Evolutionary conservation across 2,329 filamentous ascomycete genomes (phyloP).

Genomic region (Ophiostoma perfectum): DNA sequence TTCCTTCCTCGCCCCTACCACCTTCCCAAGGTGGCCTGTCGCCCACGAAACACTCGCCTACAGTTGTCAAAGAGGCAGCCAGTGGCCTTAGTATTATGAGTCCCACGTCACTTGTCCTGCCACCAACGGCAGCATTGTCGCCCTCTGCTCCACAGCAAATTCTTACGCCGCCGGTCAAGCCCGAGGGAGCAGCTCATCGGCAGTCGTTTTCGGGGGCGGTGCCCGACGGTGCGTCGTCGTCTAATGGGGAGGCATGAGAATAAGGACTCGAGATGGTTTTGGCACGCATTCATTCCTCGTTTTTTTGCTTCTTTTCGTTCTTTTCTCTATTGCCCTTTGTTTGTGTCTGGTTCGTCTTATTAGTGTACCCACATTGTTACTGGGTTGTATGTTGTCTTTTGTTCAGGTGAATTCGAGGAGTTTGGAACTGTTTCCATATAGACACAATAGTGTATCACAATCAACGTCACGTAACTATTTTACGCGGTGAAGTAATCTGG

Average conservation of each 20-base stretch:
- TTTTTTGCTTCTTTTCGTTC: not conserved
- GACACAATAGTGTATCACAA: no score
- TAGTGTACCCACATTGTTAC: no score
- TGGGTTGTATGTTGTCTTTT: no score
- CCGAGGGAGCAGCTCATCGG: slow-evolving; percentile 33
- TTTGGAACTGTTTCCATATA: no score
- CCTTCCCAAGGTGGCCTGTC: slow-evolving; percentile 46
- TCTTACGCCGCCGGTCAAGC: slow-evolving; percentile 57
- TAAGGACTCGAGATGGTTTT: not conserved
- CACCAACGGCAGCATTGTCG: slow-evolving; percentile 52
- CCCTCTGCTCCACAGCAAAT: slow-evolving; percentile 54
- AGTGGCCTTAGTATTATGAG: slow-evolving; percentile 31
- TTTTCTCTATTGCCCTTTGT: not conserved
- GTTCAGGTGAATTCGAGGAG: no score
- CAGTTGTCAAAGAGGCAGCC: slow-evolving; percentile 33
- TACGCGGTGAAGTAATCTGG: not conserved
- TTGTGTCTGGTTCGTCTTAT: no score
- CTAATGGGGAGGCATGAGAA: not conserved
- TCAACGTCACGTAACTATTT: not conserved
- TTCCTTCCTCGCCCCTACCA: slow-evolving; percentile 37
- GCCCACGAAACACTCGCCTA: slow-evolving; percentile 49
- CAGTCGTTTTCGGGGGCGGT: slow-evolving; percentile 23
- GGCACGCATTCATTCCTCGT: no score
- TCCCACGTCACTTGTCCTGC: slow-evolving; percentile 45
- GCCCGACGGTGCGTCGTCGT: not conserved